Evolutionary conservation across 2,329 filamentous ascomycete species (phyloP).

Genomic region (Pseudocercospora crystallina): DNA sequence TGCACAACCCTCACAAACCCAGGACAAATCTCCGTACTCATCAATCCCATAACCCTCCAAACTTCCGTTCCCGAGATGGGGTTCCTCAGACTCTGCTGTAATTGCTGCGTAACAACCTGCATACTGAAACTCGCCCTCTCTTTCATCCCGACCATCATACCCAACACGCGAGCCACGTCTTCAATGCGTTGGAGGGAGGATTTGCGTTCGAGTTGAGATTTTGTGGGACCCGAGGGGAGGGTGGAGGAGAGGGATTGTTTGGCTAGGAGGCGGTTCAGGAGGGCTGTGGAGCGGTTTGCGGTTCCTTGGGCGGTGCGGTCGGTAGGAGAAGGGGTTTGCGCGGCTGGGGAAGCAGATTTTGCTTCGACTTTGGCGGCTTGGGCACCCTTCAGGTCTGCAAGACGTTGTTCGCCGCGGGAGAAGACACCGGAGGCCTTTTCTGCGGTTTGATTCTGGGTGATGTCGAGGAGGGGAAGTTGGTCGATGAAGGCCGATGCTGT

Average conservation of each 20-base stretch:
- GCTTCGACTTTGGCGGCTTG: constrained; percentile 28
- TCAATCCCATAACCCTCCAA: constrained; percentile 42
- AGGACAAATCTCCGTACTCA: constrained; percentile 45
- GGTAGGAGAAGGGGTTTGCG: constrained; percentile 1
- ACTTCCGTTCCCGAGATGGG: constrained; percentile 49
- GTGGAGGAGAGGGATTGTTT: constrained; percentile 43
- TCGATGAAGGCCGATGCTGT: constrained; percentile 53
- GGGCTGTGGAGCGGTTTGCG: constrained; percentile 42
- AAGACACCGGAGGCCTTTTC: constrained; percentile 57
- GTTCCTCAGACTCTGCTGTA: constrained; percentile 48
- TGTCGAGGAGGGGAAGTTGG: constrained; percentile 56
- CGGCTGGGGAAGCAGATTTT: background rate
- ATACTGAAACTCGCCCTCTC: constrained; percentile 47
- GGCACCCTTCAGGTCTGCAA: constrained; percentile 65
- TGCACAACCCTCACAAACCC: constrained; percentile 43
- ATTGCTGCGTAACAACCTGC: constrained; percentile 41
- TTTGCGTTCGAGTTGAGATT: constrained; percentile 45
- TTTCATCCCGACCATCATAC: constrained; percentile 40
- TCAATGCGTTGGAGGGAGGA: constrained; percentile 49
- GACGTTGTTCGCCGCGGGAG: constrained; percentile 65
- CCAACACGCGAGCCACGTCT: constrained; percentile 46
- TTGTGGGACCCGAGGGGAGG: constrained; percentile 36
- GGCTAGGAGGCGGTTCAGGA: constrained; percentile 53
- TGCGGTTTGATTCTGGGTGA: constrained; percentile 53
- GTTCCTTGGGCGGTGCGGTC: constrained; percentile 40